Base-by-base conservation (phyloP, 2,329 filamentous ascomycete species). In the Alternaria postmessia region DNA sequence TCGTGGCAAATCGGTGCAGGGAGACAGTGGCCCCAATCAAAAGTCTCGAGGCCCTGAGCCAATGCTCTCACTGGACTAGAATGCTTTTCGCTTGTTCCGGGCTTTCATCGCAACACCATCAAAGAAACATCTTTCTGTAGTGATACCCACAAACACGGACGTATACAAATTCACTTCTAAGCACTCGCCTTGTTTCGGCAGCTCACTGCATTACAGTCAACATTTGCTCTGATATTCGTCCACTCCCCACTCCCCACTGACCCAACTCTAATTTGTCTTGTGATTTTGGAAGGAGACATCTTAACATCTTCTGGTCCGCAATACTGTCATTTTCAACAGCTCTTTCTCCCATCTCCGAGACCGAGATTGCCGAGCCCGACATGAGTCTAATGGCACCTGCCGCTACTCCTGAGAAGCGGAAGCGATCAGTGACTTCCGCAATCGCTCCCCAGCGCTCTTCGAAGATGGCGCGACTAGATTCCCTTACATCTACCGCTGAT, bases 341-440 rank as follows among this genome's bases (percentile, higher is more conserved):
- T 49, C 14, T 20, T 7, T 1, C 44, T 0, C 6, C n/a, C 34
- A n/a, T 47, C 20, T 1, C 24, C 22, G 22, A 24, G 22, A 44
- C 18, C 2, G n/a, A 34, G 20, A 32, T 18, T 3, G 36, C n/a
- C 8, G 26, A 14, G 34, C 26, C 18, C 24, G 24, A 18, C 11
- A 24, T 38, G 20, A 32, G 20, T 38, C 18, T n/a, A 30, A n/a
- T 38, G 30, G 24, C 54, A 3, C 22, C 42, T 5, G 16, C 24
- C 22, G 24, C 24, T 26, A 58, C 32, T 1, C 30, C 44, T 32
- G 43, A 44, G 30, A 51, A 52, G 46, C 44, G 51, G 14, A 56
- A 48, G 18, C 24, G 12, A 46, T 54, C 38, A 8, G 32, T 1
- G 6, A 5, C 14, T 7, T 6, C 12, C 12, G 26, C 9, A 4